These are phyloP conservation scores for Excoecaria agallocha DNA, from an alignment of 345 rosid species.

Conservation along the genomic window DNA sequence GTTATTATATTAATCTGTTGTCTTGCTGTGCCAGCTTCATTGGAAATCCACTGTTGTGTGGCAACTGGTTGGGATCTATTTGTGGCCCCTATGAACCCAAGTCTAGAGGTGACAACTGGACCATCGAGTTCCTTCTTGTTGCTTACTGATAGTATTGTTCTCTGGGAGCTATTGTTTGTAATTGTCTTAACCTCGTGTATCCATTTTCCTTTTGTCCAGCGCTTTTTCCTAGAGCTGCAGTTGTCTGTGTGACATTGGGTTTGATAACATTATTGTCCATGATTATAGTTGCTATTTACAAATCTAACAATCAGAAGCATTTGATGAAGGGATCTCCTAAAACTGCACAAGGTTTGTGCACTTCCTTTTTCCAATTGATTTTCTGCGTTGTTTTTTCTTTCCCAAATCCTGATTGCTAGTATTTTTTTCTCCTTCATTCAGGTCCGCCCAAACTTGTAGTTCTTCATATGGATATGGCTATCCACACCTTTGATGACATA, in stretches of 20 bases:
- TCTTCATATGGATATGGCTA: constrained; percentile 95
- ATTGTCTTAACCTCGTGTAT: background rate
- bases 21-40: constrained; percentile 44
- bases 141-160: no score
- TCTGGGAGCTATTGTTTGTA: background rate
- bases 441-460: constrained; percentile 82
- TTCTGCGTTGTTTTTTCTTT: background rate
- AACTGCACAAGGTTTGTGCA: constrained; percentile 40
- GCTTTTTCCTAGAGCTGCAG: constrained; percentile 56
- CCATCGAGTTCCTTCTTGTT: background rate
- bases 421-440: constrained; percentile 14
- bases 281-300: constrained; percentile 52
- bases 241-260: constrained; percentile 63
- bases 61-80: constrained; percentile 76
- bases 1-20: background rate
- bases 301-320: constrained; percentile 51
- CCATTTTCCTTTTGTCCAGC: constrained; percentile 18
- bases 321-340: constrained; percentile 27
- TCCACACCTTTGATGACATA: constrained; percentile 80
- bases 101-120: constrained; percentile 47
- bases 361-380: background rate
- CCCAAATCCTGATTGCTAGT: background rate
- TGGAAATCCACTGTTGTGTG: constrained; percentile 80
- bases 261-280: constrained; percentile 44
- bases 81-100: constrained; percentile 54